phyloP scores from a whole-genome alignment of 129 eudicot species.

The Saussurea involucrata region DNA sequence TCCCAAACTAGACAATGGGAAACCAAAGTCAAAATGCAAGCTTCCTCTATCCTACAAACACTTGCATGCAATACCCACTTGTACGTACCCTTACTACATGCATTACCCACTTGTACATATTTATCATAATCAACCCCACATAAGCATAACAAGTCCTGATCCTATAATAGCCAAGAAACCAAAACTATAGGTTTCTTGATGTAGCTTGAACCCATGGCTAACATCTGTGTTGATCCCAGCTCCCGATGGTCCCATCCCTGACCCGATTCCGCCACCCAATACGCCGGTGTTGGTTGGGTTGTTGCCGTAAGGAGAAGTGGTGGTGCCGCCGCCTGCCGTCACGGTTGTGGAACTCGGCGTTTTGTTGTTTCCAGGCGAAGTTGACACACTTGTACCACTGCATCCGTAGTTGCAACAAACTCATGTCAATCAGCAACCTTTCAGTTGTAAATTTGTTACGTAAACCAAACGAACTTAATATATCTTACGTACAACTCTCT shows the following conservation, averaged over 20 bases:
- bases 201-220: constrained; percentile 19
- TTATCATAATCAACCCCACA: constrained; percentile 26
- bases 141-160: constrained; percentile 14
- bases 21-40: constrained; percentile 24
- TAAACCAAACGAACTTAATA: not conserved
- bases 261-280: constrained; percentile 25
- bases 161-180: constrained; percentile 8
- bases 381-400: constrained; percentile 12
- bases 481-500: not conserved
- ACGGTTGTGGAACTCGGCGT: constrained; percentile 31
- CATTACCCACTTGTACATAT: not conserved
- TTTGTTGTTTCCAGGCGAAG: constrained; percentile 16
- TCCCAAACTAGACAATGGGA: constrained; percentile 7
- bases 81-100: constrained; percentile 3
- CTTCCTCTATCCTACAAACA: constrained; percentile 16
- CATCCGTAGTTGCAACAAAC: not conserved
- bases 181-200: constrained; percentile 8
- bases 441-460: not conserved
- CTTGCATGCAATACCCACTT: constrained; percentile 2
- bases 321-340: constrained; percentile 28
- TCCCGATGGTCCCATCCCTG: constrained; percentile 35
- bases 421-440: not conserved
- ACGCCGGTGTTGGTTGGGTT: constrained; percentile 35
- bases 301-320: constrained; percentile 31
- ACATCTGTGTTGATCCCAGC: constrained; percentile 30